phyloP scores from a whole-genome alignment of 169 alveolate genomes.

The Eimeria acervulina region DNA sequence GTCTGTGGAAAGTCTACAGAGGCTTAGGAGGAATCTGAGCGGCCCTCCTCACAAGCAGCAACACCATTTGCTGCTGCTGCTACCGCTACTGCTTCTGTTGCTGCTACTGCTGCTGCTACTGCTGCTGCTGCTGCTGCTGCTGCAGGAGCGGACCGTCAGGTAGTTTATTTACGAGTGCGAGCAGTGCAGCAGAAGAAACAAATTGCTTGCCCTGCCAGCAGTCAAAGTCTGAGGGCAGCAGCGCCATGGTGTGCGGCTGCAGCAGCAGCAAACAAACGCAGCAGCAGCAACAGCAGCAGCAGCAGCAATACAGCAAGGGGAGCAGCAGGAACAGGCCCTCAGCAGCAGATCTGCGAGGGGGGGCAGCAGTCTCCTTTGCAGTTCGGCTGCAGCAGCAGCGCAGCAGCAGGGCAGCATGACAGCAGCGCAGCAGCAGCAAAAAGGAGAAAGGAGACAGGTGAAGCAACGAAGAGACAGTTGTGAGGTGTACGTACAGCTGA shows the following conservation, averaged over 20 bases:
- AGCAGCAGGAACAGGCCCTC: not conserved
- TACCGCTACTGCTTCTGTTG: not conserved
- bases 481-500: not conserved
- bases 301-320: too few relatives aligned
- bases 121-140: not conserved
- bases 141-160: not conserved
- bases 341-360: not conserved
- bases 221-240: conserved; percentile 16
- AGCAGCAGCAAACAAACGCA: too few relatives aligned
- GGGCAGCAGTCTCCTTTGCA: not conserved
- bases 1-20: not conserved
- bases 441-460: too few relatives aligned
- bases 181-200: not conserved
- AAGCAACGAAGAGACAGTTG: not conserved
- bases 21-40: too few relatives aligned
- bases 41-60: not conserved
- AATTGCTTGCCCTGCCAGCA: not conserved
- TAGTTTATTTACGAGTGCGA: not conserved
- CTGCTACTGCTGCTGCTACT: not conserved
- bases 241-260: conserved; percentile 44
- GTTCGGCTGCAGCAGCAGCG: too few relatives aligned
- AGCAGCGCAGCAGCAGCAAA: too few relatives aligned
- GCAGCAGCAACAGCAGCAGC: too few relatives aligned
- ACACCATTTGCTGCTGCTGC: too few relatives aligned
- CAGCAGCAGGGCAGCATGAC: too few relatives aligned